Evolutionary conservation across 163 green algal species (phyloP), one percentile per base, ranked within the genome.

Genomic region (Chlamydomonas reinhardtii): DNA sequence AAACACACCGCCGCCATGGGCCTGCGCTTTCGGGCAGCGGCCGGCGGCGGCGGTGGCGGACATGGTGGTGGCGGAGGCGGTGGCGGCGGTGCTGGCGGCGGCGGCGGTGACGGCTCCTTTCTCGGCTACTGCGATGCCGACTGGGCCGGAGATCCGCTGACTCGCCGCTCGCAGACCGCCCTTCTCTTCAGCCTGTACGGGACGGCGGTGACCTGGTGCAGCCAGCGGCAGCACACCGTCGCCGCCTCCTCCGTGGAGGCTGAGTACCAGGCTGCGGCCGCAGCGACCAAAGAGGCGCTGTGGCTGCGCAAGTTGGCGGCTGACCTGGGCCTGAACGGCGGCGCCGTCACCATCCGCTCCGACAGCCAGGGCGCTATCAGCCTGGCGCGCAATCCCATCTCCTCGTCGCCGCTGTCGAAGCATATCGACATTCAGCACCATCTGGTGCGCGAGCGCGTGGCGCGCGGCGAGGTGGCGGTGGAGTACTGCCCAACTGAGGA

Each of bases 241-340:
- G 43, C 37, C 74, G 93, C 90, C 17, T 73, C 81, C 0, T n/a
- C n/a, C n/a, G n/a, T n/a, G n/a, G 90, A 95, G 77, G 86, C 92
- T 39, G 89, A 95, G 62, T 94, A 94, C 27, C 92, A 93, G 83
- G 91, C 89, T 31, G 90, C 91, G 14, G 73, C 83, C 70, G 4
- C 32, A 0, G 86, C 85, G 14, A 76, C 82, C 24, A 92, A 90
- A 75, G 91, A 93, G 56, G 90, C 70, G 25, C n/a, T 93, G 3
- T 93, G 84, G 81, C 72, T 94, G 6, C 70, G 89, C 22, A 93
- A 4, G n/a, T n/a, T 73, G 93, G 37, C 0, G 92, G 1, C 22
- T 25, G 4, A 83, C 14, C 71, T 94, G 25, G 70, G 43, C 11
- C 25, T 32, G 31, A 29, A 70, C 12, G 24, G n/a, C 14, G 8